Evolutionary conservation across 164 flowering plant species (phyloP), one percentile per base, ranked within the genome.

Genomic region (Annona squamosa): DNA sequence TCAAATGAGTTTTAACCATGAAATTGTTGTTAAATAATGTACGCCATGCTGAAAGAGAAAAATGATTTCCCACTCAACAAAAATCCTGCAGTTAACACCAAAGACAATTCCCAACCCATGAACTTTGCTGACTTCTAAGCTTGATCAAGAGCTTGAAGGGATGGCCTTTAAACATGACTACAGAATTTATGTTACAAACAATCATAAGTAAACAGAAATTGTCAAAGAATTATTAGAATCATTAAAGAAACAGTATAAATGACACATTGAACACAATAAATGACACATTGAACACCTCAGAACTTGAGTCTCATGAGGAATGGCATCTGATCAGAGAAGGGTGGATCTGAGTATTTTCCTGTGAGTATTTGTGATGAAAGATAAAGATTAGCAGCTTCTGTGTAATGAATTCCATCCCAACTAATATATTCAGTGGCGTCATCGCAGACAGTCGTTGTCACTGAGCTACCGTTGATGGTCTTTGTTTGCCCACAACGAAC

Each of bases 401-500:
- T 91, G 76, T 90, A 91, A 79, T 93, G 97, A 66, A 83, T 88
- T 45, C 98, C 98, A 78, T 91, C 98, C 97, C 97, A 91, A 47
- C 78, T 90, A 47, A 93, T 80, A 77, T 91, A 86, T 69, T 87
- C 91, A 18, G 84, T 79, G 41, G 79, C 83, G 63, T 91, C 89
- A 65, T 75, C 70, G 63, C 97, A 93, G 1, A 81, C 88, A 77
- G 73, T 82, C 46, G 88, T 89, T 10, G 89, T 88, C 44, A 87
- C 86, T 5, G 79, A 70, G 70, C 72, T 90, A 65, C 98, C 98
- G 76, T 91, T 85, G 73, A 91, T 7, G 37, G 45, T 78, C 78
- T 87, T 88, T 0, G 91, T 87, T 74, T 80, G 80, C n/a, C 98
- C 98, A 75, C 97, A 93, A 19, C 82, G 26, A 41, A 93, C 73